These are phyloP conservation scores for Chlamydomonas eustigma DNA, from an alignment of 139 green algal species.

Conservation along the genomic window DNA sequence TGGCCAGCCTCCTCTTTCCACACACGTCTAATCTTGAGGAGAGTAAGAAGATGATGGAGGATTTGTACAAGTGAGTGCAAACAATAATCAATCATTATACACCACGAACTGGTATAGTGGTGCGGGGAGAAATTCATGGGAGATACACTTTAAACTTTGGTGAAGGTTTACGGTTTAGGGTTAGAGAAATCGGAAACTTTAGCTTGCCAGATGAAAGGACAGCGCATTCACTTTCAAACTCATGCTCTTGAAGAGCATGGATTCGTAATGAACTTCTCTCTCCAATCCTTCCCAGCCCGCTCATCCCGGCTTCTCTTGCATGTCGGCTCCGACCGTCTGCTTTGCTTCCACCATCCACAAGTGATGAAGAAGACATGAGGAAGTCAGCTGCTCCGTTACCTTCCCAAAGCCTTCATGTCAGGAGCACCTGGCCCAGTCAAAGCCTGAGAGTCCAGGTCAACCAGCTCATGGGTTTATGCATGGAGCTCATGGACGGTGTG, in stretches of 20 bases:
- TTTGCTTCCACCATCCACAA: neutral
- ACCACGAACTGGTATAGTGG: too few relatives aligned
- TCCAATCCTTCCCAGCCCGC: neutral
- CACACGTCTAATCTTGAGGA: neutral
- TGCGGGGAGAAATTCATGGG: too few relatives aligned
- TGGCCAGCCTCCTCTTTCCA: neutral
- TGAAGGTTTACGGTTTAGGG: too few relatives aligned
- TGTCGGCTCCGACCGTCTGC: neutral
- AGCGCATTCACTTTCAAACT: too few relatives aligned
- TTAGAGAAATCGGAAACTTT: too few relatives aligned
- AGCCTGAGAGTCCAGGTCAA: neutral
- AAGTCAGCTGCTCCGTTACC: too few relatives aligned
- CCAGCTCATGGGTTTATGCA: neutral
- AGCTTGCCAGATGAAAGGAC: too few relatives aligned
- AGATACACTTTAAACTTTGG: too few relatives aligned
- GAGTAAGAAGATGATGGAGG: neutral
- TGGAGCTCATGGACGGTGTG: neutral
- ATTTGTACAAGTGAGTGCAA: conserved; percentile 2
- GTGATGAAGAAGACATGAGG: neutral
- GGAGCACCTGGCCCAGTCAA: conserved; percentile 2
- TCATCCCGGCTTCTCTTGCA: neutral
- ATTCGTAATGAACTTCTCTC: neutral
- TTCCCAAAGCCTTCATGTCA: neutral
- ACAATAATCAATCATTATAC: too few relatives aligned
- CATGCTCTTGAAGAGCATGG: neutral